These are phyloP conservation scores for Eucalyptus erythrocorys DNA, from an alignment of 345 rosid species.

Conservation along the genomic window DNA sequence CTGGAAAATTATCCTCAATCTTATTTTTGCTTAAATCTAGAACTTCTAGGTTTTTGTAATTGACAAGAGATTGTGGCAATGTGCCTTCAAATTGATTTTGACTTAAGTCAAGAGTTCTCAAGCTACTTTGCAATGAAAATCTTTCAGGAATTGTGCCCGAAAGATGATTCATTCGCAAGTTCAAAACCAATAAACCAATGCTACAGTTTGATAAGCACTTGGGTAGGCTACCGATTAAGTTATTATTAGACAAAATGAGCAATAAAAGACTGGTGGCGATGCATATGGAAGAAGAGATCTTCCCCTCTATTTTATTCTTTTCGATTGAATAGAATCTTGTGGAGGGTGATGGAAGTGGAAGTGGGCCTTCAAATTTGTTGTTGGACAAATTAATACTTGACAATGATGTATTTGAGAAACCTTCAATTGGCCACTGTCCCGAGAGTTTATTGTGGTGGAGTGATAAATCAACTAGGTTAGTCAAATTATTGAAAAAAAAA, in stretches of 20 bases:
- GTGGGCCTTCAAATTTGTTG: neutral
- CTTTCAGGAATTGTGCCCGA: too few relatives aligned
- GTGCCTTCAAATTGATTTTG: too few relatives aligned
- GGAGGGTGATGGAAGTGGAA: neutral
- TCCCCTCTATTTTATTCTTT: slow-evolving; percentile 8
- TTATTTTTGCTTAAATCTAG: too few relatives aligned
- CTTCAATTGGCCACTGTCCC: neutral
- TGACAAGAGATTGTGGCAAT: too few relatives aligned
- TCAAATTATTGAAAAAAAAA: neutral
- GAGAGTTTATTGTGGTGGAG: slow-evolving; percentile 12
- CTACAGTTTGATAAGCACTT: neutral
- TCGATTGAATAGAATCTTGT: neutral
- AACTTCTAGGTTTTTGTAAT: too few relatives aligned
- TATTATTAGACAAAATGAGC: neutral
- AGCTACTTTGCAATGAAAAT: too few relatives aligned
- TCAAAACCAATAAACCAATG: too few relatives aligned
- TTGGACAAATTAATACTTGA: neutral
- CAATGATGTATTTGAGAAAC: neutral
- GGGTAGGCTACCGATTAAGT: neutral
- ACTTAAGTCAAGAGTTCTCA: too few relatives aligned
- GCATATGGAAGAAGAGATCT: neutral
- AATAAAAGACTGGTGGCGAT: neutral
- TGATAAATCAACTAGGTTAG: neutral
- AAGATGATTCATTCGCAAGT: too few relatives aligned
- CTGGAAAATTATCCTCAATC: too few relatives aligned